Evolutionary conservation across 164 flowering plant species (phyloP).

Genomic region (Nelumbo lutea): DNA sequence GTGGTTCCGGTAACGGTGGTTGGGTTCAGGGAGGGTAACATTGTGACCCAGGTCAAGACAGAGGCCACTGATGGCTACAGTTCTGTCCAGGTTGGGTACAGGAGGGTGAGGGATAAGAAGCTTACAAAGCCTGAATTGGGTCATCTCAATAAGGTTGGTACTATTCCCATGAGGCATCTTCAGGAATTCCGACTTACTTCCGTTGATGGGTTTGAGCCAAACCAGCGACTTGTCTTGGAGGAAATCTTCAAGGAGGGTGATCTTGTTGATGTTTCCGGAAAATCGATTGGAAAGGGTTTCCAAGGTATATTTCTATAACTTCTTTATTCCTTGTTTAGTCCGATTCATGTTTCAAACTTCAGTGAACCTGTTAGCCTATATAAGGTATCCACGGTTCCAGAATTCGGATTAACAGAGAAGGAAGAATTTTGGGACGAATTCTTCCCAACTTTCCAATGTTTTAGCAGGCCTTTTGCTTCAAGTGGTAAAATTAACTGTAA

Average conservation of each 20-base stretch:
- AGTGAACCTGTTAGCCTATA: background rate
- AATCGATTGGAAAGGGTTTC: conserved; percentile 93
- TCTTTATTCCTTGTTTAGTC: background rate
- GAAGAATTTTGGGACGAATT: too few species aligned
- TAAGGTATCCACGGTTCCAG: background rate
- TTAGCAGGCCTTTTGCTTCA: too few species aligned
- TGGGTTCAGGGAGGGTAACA: conserved; percentile 90
- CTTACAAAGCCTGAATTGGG: conserved; percentile 90
- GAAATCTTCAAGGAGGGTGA: conserved; percentile 90
- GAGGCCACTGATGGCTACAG: conserved; percentile 82
- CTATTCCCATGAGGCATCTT: conserved; percentile 80
- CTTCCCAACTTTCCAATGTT: too few species aligned
- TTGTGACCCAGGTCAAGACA: conserved; percentile 91
- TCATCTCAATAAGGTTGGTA: conserved; percentile 69
- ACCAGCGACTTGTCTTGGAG: conserved; percentile 51
- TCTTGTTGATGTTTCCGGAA: conserved; percentile 89
- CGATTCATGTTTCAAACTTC: background rate
- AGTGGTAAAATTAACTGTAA: too few species aligned
- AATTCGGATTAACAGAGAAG: too few species aligned
- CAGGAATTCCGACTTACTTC: conserved; percentile 82
- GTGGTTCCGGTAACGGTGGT: conserved; percentile 92
- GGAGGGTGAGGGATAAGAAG: conserved; percentile 78
- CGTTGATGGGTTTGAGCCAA: conserved; percentile 68
- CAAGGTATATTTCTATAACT: conserved; percentile 48
- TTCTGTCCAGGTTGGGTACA: conserved; percentile 88